These are phyloP conservation scores for Blastobotrys proliferans DNA, from an alignment of 1,139 yeast genomes.

Conservation along the genomic window DNA sequence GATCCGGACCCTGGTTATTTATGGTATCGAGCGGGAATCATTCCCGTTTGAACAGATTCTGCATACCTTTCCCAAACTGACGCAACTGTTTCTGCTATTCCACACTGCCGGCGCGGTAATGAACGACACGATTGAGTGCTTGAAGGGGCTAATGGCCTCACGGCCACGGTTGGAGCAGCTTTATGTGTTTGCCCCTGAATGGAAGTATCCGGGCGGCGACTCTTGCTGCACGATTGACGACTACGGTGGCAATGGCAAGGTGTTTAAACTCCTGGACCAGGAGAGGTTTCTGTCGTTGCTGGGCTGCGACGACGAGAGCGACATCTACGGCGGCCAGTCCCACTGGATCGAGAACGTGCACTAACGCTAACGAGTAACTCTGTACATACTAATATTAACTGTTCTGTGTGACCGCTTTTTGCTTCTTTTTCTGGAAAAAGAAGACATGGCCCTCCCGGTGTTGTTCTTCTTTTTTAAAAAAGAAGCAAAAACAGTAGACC, in stretches of 20 bases:
- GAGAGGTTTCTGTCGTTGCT: not conserved
- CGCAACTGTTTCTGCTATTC: not conserved
- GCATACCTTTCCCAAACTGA: not conserved
- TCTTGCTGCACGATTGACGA: not conserved
- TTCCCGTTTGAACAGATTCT: not conserved
- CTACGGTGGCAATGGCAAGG: not conserved
- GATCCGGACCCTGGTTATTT: not conserved
- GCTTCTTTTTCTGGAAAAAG: too few relatives aligned
- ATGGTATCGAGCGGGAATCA: not conserved
- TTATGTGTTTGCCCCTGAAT: not conserved
- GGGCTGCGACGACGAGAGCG: conserved; percentile 5
- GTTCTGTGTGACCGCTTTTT: too few relatives aligned
- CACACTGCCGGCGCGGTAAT: not conserved
- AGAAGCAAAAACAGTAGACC: not conserved
- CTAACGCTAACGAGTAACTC: too few relatives aligned
- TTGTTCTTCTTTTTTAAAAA: not conserved
- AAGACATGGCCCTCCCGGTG: too few relatives aligned
- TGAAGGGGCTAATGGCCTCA: not conserved
- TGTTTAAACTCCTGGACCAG: not conserved
- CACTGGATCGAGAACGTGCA: conserved; percentile 3
- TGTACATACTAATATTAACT: too few relatives aligned
- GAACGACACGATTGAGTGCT: not conserved
- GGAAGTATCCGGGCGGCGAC: not conserved
- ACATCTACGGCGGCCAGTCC: conserved; percentile 4
- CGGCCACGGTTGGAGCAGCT: not conserved